Base-by-base conservation (phyloP, 1,284 basidiomycete genomes). In the Fomitopsis betulina region DNA sequence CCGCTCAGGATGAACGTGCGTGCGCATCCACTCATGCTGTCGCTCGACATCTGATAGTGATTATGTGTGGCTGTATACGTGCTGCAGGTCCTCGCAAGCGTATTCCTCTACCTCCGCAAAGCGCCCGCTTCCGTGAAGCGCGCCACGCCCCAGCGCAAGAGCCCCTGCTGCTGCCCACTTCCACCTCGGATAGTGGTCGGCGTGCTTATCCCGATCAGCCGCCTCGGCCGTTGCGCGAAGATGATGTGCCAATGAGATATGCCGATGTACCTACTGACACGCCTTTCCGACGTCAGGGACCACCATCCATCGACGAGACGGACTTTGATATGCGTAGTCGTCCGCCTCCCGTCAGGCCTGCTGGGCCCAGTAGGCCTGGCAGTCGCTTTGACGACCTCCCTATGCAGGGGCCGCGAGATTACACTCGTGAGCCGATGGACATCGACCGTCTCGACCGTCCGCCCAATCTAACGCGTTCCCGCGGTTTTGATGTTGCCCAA, bases 101-200 rank as follows among this genome's bases (percentile, higher is more conserved):
- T 56, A 55, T 61, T 0, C 75, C 75, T 9, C 59, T 78, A 7
- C 75, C 70, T 57, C 62, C 74, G 6, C 77, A 79, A 65, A 71
- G 70, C 15, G 65, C 69, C 33, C 65, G 61, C 0, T 79, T 70
- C 58, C 68, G 68, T 15, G 73, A 73, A 49, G 65, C 62, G 61
- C 55, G 8, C 55, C 55, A 17, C 25, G 15, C 27, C 17, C 45
- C 45, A 30, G 23, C 15, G 45, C 45, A 47, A 30, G 37, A 49
- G 32, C 42, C 47, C 15, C 60, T 50, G 15, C 55, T 33, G 21
- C 55, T 35, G 43, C 32, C 35, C 27, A 55, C 43, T 40, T 58
- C 35, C 39, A 19, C 40, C 40, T 19, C 25, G 13, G 42, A 52
- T 13, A 15, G 50, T 19, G n/a, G n/a, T 40, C 56, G 58, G 49